Evolutionary conservation across 2,329 filamentous ascomycete species (phyloP).

Genomic region (Phialemoniopsis sp.): DNA sequence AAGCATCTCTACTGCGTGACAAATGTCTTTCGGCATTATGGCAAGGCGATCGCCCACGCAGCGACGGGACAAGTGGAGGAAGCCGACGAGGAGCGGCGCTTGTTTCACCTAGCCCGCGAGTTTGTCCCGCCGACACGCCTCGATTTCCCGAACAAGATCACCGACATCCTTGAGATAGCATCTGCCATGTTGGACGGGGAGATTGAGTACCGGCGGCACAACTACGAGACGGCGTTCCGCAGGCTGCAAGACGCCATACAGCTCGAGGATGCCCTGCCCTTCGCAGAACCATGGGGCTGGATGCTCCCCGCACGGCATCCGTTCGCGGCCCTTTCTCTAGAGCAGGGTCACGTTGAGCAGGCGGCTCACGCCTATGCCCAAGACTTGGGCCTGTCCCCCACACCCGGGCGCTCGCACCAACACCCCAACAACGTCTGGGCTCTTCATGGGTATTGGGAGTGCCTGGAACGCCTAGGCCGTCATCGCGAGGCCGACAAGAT

Average conservation of each 20-base stretch:
- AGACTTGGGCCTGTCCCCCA: slow-evolving; percentile 41
- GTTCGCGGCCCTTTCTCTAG: slow-evolving; percentile 49
- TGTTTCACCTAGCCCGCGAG: no score
- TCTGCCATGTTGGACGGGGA: slow-evolving; percentile 55
- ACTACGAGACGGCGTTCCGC: slow-evolving; percentile 43
- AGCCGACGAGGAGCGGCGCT: slow-evolving; percentile 31
- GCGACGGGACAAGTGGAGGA: slow-evolving; percentile 36
- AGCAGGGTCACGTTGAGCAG: slow-evolving; percentile 41
- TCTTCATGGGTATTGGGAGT: slow-evolving; percentile 55
- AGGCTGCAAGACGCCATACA: slow-evolving; percentile 41
- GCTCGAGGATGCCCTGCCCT: slow-evolving; percentile 46
- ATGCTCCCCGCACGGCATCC: slow-evolving; percentile 56
- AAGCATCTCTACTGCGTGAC: slow-evolving; percentile 46
- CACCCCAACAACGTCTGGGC: slow-evolving; percentile 61
- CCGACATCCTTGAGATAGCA: slow-evolving; percentile 20
- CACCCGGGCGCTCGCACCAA: slow-evolving; percentile 46
- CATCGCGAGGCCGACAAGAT: no score
- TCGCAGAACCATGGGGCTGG: slow-evolving; percentile 57
- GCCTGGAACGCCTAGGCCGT: slow-evolving; percentile 40
- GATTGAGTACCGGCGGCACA: slow-evolving; percentile 50
- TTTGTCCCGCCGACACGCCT: slow-evolving; percentile 27
- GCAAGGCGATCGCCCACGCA: slow-evolving; percentile 47
- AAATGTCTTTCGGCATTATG: slow-evolving; percentile 50
- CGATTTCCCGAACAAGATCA: slow-evolving; percentile 12
- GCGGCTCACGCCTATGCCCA: slow-evolving; percentile 38